Evolutionary conservation across 495 filamentous ascomycete genomes (phyloP), one percentile per base, ranked within the genome.

Genomic region (Lasiosphaeriaceae sp.): DNA sequence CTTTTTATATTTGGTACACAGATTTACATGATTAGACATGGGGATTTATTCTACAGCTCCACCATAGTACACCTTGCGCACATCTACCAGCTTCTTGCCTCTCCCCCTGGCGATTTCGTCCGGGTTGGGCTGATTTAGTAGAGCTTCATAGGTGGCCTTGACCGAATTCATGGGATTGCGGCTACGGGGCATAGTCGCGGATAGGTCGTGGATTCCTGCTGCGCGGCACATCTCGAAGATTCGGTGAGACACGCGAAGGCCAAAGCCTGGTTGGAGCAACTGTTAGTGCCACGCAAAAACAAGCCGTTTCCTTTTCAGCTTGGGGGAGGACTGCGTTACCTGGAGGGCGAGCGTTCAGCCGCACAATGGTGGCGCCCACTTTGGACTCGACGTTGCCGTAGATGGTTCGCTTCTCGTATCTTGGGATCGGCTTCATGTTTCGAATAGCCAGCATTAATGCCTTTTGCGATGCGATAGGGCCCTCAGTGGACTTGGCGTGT

Each of bases 121-220:
- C 11, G 95, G 95, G 61, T 93, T 74, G 56, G 78, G 81, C 77
- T 99, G 94, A 74, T 73, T 87, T 74, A 81, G 78, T 46, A 99
- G 77, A 1, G 93, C 94, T 67, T 92, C 63, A 66, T 88, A 88
- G 26, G 88, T 83, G 14, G 94, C 93, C 77, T 97, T 97, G 63
- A 96, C 86, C 14, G 90, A 87, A 74, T 99, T 99, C 90, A 97
- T 95, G 52, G 87, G 88, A 79, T 97, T 99, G 55, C 90, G 77
- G 22, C 87, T 86, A 22, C 90, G 81, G 45, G 83, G 82, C 44
- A 95, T 88, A 35, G 81, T 81, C 17, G 90, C 94, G 7, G 90
- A 81, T 14, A 99, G 81, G 68, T 99, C 94, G 35, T 82, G 74
- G 62, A 99, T 88, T 59, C 94, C 94, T 31, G 85, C 85, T 35